Base-by-base conservation (phyloP, 345 rosid genomes). In the Hibiscus syriacus region DNA sequence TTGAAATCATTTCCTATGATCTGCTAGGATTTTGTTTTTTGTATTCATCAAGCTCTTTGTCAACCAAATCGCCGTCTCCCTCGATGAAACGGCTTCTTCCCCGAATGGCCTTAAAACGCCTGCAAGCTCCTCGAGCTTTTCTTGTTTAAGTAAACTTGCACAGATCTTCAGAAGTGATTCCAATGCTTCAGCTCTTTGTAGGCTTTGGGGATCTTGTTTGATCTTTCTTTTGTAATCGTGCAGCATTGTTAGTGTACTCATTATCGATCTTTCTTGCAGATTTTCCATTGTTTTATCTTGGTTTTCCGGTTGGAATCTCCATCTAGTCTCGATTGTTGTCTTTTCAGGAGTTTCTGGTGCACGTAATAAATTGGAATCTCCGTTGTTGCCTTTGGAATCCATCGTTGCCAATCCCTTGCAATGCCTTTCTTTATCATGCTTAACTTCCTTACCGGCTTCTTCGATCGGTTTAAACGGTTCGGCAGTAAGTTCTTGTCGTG, bases 21-120 rank as follows among this genome's bases (percentile, higher is more conserved):
- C 70, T 6, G 27, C 7, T 5, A 29, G 57, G 56, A 30, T 58
- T 26, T 55, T 60, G 58, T 30, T 73, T 46, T 66, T 68, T 39
- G 64, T n/a, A 46, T 80, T 80, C 86, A 78, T 73, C 27, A 82
- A 54, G 73, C 86, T 79, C 69, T 82, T 82, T 54, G 89, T 79
- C 76, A 82, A 68, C 83, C 84, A 85, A 54, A 85, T 85, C 52
- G 86, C 84, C 26, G 86, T 82, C 74, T 85, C 89, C 71, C 83
- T 82, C 12, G 86, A 82, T 6, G 89, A 85, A 14, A 81, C 86
- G n/a, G n/a, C n/a, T n/a, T n/a, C n/a, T n/a, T 80, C 80, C 2
- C 86, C 83, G 50, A 85, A 85, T 58, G 89, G 89, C 49, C 77
- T 79, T 16, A 85, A 48, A 26, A 82, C 80, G 5, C 84, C 89